Evolutionary conservation across 495 filamentous ascomycete genomes (phyloP).

Genomic region (Elasticomyces elasticus): DNA sequence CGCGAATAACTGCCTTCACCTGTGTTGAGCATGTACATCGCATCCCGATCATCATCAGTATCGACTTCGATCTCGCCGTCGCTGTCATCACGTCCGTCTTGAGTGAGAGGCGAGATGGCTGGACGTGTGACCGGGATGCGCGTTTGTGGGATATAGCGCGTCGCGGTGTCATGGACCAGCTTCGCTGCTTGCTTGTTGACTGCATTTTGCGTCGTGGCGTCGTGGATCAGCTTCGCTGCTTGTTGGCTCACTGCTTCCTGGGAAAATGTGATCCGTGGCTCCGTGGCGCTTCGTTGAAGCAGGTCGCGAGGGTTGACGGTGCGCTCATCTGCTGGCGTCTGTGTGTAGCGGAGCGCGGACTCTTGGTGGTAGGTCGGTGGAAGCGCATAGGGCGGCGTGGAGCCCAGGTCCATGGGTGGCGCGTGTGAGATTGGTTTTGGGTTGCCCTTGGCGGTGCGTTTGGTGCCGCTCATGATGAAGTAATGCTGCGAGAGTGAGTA

Average conservation of each 20-base stretch:
- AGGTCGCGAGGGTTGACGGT: neutral
- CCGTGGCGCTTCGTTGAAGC: neutral
- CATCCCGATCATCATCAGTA: constrained; percentile 2
- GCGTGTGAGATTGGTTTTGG: neutral
- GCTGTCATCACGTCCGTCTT: neutral
- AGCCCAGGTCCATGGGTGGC: constrained; percentile 1
- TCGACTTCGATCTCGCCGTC: constrained; percentile 3
- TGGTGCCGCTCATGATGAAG: constrained; percentile 1
- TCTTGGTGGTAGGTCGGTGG: constrained; percentile 1
- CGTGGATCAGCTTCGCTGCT: neutral
- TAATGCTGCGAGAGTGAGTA: neutral
- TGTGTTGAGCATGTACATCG: neutral
- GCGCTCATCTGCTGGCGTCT: neutral
- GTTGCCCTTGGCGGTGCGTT: neutral
- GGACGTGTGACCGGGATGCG: too few relatives aligned
- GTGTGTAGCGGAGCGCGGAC: constrained; percentile 5
- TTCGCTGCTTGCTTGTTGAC: neutral
- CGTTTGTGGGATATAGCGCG: too few relatives aligned
- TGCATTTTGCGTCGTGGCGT: neutral
- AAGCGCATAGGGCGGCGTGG: neutral
- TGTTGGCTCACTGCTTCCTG: neutral
- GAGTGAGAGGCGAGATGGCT: neutral
- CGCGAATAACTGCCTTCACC: neutral
- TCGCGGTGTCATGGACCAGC: neutral
- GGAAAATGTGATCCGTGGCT: neutral